Conservation (phyloP, 2,329 filamentous ascomycete genomes). For the Phialemonium atrogriseum region DNA sequence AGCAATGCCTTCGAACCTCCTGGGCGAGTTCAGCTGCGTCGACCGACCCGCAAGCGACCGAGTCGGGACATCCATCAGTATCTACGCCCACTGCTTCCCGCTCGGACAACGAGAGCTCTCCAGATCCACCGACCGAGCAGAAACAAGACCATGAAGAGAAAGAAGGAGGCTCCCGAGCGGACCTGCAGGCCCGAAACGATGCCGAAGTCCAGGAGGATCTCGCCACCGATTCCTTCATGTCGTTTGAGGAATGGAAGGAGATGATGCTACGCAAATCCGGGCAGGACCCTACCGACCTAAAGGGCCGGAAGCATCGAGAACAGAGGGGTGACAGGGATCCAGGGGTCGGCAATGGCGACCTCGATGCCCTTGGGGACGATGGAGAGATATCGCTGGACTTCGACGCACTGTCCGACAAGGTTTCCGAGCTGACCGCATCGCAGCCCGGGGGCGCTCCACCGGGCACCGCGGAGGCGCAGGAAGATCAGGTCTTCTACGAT, state of each 20-base stretch:
- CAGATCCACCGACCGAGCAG: slow-evolving; percentile 17
- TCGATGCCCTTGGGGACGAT: slow-evolving; percentile 79
- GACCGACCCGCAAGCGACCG: slow-evolving; percentile 4
- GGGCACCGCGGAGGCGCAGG: slow-evolving; percentile 20
- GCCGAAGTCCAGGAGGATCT: slow-evolving; percentile 64
- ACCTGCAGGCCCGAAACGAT: slow-evolving; percentile 49
- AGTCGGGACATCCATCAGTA: not conserved
- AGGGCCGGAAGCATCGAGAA: slow-evolving; percentile 51
- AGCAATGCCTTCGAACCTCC: slow-evolving; percentile 64
- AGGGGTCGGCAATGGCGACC: slow-evolving; percentile 53
- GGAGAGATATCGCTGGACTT: slow-evolving; percentile 65
- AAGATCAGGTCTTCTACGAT: slow-evolving; percentile 36
- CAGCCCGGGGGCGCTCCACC: slow-evolving; percentile 16
- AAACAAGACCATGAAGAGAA: slow-evolving; percentile 23
- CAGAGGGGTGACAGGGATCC: slow-evolving; percentile 39
- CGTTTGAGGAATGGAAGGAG: slow-evolving; percentile 97
- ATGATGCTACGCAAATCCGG: slow-evolving; percentile 81
- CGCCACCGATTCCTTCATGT: slow-evolving; percentile 64
- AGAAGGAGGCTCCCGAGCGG: slow-evolving; percentile 10
- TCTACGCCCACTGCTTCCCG: slow-evolving; percentile 8
- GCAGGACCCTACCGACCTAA: slow-evolving; percentile 60
- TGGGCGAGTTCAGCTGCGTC: slow-evolving; percentile 33
- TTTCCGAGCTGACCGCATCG: slow-evolving; percentile 31
- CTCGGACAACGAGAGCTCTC: not conserved
- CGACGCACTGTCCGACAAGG: slow-evolving; percentile 37